phyloP scores from a whole-genome alignment of 169 alveolate genomes.

The Amoebophrya sp. region DNA sequence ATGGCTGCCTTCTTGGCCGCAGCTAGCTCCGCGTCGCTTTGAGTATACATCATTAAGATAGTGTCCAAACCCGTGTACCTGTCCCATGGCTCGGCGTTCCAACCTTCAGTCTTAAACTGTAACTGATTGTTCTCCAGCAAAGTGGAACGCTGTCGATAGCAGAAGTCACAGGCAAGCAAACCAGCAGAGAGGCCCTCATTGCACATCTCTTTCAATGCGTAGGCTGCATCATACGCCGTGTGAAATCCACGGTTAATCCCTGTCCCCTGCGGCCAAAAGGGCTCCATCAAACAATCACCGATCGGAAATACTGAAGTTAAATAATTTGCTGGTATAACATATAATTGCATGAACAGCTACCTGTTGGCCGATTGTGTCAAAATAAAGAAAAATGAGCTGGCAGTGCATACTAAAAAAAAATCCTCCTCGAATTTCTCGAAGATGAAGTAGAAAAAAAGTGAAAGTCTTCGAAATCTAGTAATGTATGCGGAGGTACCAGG shows the following conservation, averaged over 20 bases:
- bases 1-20: not conserved
- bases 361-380: too few species aligned
- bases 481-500: too few species aligned
- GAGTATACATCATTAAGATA: not conserved
- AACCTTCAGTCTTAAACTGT: not conserved
- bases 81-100: not conserved
- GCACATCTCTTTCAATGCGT: not conserved
- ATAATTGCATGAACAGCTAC: too few species aligned
- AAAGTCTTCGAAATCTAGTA: too few species aligned
- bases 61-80: not conserved
- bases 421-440: too few species aligned
- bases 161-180: not conserved
- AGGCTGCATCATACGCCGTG: not conserved
- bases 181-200: not conserved
- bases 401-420: too few species aligned
- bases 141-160: not conserved
- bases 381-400: too few species aligned
- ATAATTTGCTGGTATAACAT: too few species aligned
- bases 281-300: not conserved
- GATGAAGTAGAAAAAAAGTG: too few species aligned
- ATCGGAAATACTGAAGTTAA: not conserved
- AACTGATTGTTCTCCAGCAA: not conserved
- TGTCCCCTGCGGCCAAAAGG: not conserved
- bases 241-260: not conserved
- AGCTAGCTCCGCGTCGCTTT: not conserved